Base-by-base conservation (phyloP, 345 rosid species). In the Eutrema japonicum region DNA sequence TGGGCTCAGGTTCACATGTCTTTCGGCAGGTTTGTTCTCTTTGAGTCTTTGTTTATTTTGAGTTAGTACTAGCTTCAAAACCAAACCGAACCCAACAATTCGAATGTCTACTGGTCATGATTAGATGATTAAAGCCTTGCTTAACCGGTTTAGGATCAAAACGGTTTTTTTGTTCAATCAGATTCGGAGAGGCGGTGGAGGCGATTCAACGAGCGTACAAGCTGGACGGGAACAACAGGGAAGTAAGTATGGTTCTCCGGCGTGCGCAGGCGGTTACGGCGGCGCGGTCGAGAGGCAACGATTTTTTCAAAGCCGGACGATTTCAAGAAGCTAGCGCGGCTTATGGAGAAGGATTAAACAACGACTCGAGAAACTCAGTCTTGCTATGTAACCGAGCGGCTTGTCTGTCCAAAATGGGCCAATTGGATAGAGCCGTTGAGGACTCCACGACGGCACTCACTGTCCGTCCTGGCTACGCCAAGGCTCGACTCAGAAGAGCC, bases 401-500 rank as follows among this genome's bases (percentile, higher is more conserved):
- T 36, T 89, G 95, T 58, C 77, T 85, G 2, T 82, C 84, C 37
- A 94, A 89, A 75, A 83, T 89, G 11, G 85, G 93, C n/a, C 85
- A 87, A 52, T 81, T 53, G 45, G 88, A 91, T 54, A 86, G 83
- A 60, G 97, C 93, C 0, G 35, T 89, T 0, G 95, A 91, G 55
- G 97, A 91, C 54, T 87, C 94, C 77, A 83, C 75, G 10, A 62
- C 73, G 2, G 98, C 96, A 22, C 95, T 94, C 13, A 60, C 64
- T 4, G 55, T 89, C 13, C 91, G 88, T 14, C 95, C 97, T 5
- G 74, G 72, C 13, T 94, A 94, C 69, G 32, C 74, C 68, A 94
- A 94, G 80, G 98, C 98, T 16, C 81, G 96, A 65, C 85, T 94
- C 61, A 81, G 98, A 70, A 82, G 97, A 80, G 98, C 98, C 4